Evolutionary conservation across 257 asterid genomes (phyloP).

Genomic region (Przewalskia tangutica): DNA sequence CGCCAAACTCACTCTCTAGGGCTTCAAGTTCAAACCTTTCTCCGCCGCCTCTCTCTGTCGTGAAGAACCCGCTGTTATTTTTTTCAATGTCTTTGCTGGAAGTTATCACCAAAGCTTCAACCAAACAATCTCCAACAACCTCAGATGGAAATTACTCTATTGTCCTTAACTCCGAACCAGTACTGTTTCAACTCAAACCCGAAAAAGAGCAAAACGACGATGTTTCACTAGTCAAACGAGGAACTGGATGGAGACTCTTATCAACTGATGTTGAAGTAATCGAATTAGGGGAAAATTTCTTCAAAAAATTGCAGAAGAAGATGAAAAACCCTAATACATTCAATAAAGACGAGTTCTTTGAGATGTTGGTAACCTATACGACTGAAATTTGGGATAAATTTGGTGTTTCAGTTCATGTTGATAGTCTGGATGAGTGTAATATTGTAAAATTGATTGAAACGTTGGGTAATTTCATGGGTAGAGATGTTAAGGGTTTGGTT

Average conservation of each 20-base stretch:
- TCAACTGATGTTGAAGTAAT: conserved; percentile 35
- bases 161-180: conserved; percentile 45
- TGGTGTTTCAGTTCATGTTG: conserved; percentile 21
- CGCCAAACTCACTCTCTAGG: neutral
- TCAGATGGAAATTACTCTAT: conserved; percentile 37
- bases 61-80: neutral
- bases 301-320: conserved; percentile 29
- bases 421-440: conserved; percentile 24
- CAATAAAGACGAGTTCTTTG: conserved; percentile 34
- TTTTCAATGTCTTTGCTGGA: conserved; percentile 52
- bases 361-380: conserved; percentile 33
- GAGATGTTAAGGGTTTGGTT: conserved; percentile 51
- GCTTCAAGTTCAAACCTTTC: neutral
- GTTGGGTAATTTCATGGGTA: conserved; percentile 38
- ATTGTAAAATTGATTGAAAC: conserved; percentile 35
- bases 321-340: conserved; percentile 38
- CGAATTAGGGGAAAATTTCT: conserved; percentile 33
- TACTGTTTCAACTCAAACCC: conserved; percentile 35
- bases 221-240: conserved; percentile 24
- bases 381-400: conserved; percentile 23
- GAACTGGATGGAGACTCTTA: conserved; percentile 46
- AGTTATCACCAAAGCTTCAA: conserved; percentile 52
- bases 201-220: conserved; percentile 21
- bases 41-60: neutral
- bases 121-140: conserved; percentile 10